Evolutionary conservation across 2,329 filamentous ascomycete species (phyloP).

Genomic region (Thielaviopsis euricoi): DNA sequence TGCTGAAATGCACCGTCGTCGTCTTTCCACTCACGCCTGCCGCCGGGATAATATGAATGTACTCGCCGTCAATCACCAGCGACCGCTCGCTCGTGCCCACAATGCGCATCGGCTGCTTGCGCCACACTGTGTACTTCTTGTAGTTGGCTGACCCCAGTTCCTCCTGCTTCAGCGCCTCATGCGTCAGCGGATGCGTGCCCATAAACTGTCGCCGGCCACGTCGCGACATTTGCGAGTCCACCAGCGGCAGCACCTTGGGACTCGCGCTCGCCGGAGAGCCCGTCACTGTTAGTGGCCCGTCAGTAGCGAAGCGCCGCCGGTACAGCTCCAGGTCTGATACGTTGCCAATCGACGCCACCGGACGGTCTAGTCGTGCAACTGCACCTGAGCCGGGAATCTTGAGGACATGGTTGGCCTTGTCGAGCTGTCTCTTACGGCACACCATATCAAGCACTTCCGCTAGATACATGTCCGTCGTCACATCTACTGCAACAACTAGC

Average conservation of each 20-base stretch:
- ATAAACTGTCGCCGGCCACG: slow-evolving; percentile 23
- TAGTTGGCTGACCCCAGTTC: slow-evolving; percentile 43
- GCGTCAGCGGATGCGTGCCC: slow-evolving; percentile 50
- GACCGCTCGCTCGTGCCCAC: slow-evolving; percentile 60
- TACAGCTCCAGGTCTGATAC: slow-evolving; percentile 60
- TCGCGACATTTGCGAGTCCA: slow-evolving; percentile 23
- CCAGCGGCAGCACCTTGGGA: slow-evolving; percentile 43
- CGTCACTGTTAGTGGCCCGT: slow-evolving; percentile 51
- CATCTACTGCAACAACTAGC: slow-evolving; percentile 56
- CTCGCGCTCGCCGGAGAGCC: slow-evolving; percentile 54
- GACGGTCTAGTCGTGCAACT: slow-evolving; percentile 60
- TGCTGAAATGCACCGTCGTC: slow-evolving; percentile 68
- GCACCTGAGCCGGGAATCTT: slow-evolving; percentile 61
- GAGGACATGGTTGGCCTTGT: slow-evolving; percentile 64
- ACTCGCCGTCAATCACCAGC: slow-evolving; percentile 69
- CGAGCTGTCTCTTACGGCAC: slow-evolving; percentile 60
- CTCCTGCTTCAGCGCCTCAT: slow-evolving; percentile 42
- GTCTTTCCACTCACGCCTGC: slow-evolving; percentile 49
- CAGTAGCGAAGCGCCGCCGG: slow-evolving; percentile 57
- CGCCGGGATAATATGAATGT: slow-evolving; percentile 68
- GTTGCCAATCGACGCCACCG: slow-evolving; percentile 62
- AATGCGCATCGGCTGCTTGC: slow-evolving; percentile 70
- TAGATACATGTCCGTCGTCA: slow-evolving; percentile 69
- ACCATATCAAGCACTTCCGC: slow-evolving; percentile 66
- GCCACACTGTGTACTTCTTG: slow-evolving; percentile 64